Evolutionary conservation across 768 basidiomycete genomes (phyloP).

Genomic region (Suillus americanus): DNA sequence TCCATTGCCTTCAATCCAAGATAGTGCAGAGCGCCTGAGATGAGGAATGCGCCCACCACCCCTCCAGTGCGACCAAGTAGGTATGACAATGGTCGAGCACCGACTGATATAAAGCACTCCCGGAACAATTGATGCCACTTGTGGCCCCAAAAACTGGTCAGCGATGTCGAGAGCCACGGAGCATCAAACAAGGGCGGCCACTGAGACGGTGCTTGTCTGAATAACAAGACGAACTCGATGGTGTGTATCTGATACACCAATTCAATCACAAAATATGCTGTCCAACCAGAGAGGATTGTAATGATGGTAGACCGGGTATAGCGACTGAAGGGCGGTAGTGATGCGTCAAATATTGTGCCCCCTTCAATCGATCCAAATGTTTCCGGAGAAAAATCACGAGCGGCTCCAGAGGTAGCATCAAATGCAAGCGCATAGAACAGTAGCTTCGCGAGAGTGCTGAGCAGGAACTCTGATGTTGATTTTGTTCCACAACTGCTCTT

Average conservation of each 20-base stretch:
- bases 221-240: conserved; percentile 43
- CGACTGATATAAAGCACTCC: conserved; percentile 53
- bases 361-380: conserved; percentile 36
- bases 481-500: conserved; percentile 11
- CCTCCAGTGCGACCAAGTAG: conserved; percentile 48
- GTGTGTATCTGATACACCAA: conserved; percentile 41
- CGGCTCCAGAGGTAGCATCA: conserved; percentile 13
- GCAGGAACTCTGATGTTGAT: conserved; percentile 18
- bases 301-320: conserved; percentile 46
- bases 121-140: conserved; percentile 75
- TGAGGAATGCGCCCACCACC: conserved; percentile 56
- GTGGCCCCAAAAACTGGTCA: conserved; percentile 60
- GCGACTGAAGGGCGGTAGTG: conserved; percentile 30
- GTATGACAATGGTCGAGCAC: conserved; percentile 41
- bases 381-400: conserved; percentile 35
- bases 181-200: conserved; percentile 66
- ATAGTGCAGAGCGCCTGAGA: conserved; percentile 63
- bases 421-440: conserved; percentile 7
- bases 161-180: conserved; percentile 58
- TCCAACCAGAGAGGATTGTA: conserved; percentile 41
- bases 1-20: conserved; percentile 59
- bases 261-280: conserved; percentile 47
- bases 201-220: conserved; percentile 47
- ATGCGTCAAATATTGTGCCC: conserved; percentile 38
- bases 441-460: conserved; percentile 9